These are phyloP conservation scores for Coemansia sp. DNA, from an alignment of 192 early-diverging fungal genomes.

Conservation along the genomic window DNA sequence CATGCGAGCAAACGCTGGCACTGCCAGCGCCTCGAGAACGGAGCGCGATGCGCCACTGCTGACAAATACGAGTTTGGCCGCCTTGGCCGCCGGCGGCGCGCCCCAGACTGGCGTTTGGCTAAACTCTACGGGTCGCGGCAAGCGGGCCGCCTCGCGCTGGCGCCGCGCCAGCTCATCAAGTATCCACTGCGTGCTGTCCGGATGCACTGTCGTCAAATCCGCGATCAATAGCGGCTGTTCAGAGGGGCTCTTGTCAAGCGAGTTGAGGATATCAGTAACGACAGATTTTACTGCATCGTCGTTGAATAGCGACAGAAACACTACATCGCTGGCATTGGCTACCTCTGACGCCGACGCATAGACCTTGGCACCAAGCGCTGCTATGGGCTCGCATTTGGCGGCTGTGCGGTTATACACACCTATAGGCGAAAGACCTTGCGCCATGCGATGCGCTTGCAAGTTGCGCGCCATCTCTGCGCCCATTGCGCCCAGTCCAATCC, in stretches of 20 bases:
- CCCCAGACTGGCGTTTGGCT: conserved; percentile 63
- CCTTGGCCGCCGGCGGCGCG: conserved; percentile 53
- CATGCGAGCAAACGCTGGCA: conserved; percentile 48
- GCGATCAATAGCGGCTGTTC: conserved; percentile 52
- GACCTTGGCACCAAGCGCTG: conserved; percentile 44
- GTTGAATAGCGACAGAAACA: conserved; percentile 67
- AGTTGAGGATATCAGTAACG: conserved; percentile 51
- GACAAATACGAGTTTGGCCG: conserved; percentile 60
- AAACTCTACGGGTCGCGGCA: conserved; percentile 22
- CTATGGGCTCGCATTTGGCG: conserved; percentile 48
- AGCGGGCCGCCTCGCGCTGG: neutral
- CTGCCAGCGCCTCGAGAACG: conserved; percentile 14
- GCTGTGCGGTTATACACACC: conserved; percentile 69
- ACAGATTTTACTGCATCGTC: conserved; percentile 59
- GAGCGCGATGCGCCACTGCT: conserved; percentile 37
- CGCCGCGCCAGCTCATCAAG: conserved; percentile 14
- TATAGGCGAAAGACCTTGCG: conserved; percentile 32
- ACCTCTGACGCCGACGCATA: conserved; percentile 42
- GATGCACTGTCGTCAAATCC: conserved; percentile 65
- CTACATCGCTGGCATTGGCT: conserved; percentile 52
- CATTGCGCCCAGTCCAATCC: conserved; percentile 69
- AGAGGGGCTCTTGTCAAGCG: neutral
- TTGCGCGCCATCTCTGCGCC: conserved; percentile 67
- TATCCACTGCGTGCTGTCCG: conserved; percentile 35
- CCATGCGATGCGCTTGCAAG: conserved; percentile 56